phyloP scores from a whole-genome alignment of 345 rosid genomes.

The Ricinus communis region DNA sequence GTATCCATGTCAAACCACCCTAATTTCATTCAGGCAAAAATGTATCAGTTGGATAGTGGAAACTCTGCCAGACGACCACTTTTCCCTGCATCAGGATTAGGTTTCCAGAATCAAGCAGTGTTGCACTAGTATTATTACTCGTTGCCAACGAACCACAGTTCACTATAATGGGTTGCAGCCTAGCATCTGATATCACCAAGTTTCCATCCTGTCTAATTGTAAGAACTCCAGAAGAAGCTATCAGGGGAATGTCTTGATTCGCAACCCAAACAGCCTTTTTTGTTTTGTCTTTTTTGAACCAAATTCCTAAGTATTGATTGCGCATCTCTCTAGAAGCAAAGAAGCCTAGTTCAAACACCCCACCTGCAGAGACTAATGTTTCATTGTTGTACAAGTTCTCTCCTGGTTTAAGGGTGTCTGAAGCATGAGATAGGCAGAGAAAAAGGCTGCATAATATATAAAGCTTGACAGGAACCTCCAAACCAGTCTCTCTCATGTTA shows the following conservation, averaged over 20 bases:
- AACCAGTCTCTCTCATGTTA: not conserved
- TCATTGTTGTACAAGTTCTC: not conserved
- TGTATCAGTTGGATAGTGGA: not conserved
- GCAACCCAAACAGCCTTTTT: not conserved
- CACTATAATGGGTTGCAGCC: not conserved
- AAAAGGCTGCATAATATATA: not conserved
- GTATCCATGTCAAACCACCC: not conserved
- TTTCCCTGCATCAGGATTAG: conserved; percentile 1
- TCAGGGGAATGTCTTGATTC: not conserved
- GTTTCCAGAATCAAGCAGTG: not conserved
- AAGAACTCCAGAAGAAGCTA: not conserved
- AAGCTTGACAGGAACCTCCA: not conserved
- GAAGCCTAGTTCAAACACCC: not conserved
- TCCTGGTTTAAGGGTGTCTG: conserved; percentile 5
- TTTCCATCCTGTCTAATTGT: not conserved
- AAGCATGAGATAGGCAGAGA: not conserved
- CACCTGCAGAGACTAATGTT: not conserved
- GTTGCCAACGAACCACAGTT: not conserved
- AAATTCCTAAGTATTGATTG: conserved; percentile 1
- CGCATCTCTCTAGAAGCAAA: not conserved
- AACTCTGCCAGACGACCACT: not conserved
- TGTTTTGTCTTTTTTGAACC: not conserved
- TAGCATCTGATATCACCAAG: not conserved
- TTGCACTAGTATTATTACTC: not conserved
- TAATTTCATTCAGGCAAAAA: not conserved